These are phyloP conservation scores for Pythium folliculosum DNA, from an alignment of 352 stramenopile genomes.

Conservation along the genomic window DNA sequence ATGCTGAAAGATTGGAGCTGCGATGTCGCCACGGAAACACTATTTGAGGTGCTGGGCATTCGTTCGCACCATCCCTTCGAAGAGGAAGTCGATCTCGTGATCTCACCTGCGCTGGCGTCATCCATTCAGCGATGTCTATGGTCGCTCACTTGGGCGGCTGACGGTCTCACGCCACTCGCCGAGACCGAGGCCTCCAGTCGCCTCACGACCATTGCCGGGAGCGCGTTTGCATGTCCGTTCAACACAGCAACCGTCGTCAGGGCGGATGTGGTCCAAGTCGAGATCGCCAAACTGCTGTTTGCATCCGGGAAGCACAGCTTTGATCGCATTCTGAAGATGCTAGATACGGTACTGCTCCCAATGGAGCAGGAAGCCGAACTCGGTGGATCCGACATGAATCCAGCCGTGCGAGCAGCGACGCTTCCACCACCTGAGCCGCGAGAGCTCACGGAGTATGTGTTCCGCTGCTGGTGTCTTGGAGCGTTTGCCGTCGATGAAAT, in stretches of 20 bases:
- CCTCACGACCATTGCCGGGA: background rate
- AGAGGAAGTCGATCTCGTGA: background rate
- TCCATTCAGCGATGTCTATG: constrained; percentile 10
- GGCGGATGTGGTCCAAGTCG: constrained; percentile 28
- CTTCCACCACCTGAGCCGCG: constrained; percentile 16
- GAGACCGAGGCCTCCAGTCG: background rate
- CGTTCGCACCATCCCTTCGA: too few relatives aligned
- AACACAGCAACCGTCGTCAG: constrained; percentile 19
- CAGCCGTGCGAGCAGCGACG: too few relatives aligned
- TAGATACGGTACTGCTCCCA: constrained; percentile 24
- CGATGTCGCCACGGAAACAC: background rate
- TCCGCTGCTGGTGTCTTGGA: constrained; percentile 22
- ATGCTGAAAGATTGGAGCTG: background rate
- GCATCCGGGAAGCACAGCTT: constrained; percentile 29
- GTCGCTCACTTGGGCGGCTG: constrained; percentile 10
- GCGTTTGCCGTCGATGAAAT: background rate
- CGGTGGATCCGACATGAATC: background rate
- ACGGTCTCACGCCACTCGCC: background rate
- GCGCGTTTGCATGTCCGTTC: background rate
- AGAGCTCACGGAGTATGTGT: constrained; percentile 34
- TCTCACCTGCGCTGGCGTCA: background rate
- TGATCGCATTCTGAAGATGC: constrained; percentile 8
- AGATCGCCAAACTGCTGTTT: constrained; percentile 36
- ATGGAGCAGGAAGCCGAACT: background rate
- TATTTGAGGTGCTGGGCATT: background rate